phyloP scores from a whole-genome alignment of 176 grass and related monocot species.

The Tuctoria greenei region DNA sequence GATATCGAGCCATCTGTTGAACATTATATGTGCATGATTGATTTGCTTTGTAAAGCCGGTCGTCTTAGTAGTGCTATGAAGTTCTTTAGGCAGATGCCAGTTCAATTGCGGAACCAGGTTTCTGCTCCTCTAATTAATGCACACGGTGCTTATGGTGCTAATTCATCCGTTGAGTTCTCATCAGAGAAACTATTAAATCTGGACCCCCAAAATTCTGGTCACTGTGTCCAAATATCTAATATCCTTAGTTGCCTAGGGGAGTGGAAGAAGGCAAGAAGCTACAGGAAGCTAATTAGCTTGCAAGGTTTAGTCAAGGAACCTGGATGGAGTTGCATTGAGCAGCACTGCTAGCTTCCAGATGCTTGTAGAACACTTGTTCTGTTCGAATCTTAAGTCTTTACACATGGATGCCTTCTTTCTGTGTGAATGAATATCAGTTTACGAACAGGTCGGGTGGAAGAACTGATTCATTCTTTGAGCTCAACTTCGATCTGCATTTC shows the following conservation, averaged over 20 bases:
- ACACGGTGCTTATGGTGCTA: slow-evolving; percentile 27
- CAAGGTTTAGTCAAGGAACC: slow-evolving; percentile 62
- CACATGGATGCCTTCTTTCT: not conserved
- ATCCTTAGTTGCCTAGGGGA: slow-evolving; percentile 49
- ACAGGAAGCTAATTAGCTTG: slow-evolving; percentile 48
- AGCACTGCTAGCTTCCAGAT: slow-evolving; percentile 15
- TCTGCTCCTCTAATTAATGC: slow-evolving; percentile 53
- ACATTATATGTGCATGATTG: slow-evolving; percentile 69
- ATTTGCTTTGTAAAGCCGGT: slow-evolving; percentile 64
- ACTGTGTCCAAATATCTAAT: slow-evolving; percentile 61
- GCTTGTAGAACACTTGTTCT: not conserved
- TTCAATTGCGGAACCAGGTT: slow-evolving; percentile 44
- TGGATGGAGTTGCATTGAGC: slow-evolving; percentile 64
- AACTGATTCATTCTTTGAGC: slow-evolving; percentile 12
- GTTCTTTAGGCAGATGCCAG: slow-evolving; percentile 47
- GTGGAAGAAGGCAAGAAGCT: slow-evolving; percentile 58
- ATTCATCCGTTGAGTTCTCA: slow-evolving; percentile 38
- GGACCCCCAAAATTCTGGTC: slow-evolving; percentile 40
- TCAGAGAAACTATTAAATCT: slow-evolving; percentile 40
- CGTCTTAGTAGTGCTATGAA: slow-evolving; percentile 36
- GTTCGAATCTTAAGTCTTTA: slow-evolving; percentile 1
- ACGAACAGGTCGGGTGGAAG: not conserved
- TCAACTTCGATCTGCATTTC: not conserved
- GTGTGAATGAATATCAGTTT: not conserved
- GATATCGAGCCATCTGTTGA: slow-evolving; percentile 50